Evolutionary conservation across 2,329 filamentous ascomycete species (phyloP).

Genomic region (Curvularia verruculosa): DNA sequence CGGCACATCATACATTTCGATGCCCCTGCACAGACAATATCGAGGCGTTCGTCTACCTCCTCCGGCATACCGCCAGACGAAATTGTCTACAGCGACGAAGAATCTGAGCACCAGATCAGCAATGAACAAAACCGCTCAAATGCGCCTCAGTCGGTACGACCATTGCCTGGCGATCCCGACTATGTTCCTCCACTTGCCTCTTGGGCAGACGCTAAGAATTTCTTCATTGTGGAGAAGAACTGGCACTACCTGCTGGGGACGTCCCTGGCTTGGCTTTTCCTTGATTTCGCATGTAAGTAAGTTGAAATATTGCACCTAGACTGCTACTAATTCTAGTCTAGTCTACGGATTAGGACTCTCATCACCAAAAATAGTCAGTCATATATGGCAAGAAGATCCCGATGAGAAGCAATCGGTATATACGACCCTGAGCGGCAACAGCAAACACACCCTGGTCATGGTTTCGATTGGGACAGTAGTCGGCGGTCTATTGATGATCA

Average conservation of each 20-base stretch:
- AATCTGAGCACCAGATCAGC: conserved; percentile 26
- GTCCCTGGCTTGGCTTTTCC: conserved; percentile 44
- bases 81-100: conserved; percentile 34
- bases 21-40: conserved; percentile 5
- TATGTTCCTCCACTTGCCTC: conserved; percentile 51
- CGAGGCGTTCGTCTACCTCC: conserved; percentile 27
- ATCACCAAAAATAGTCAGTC: conserved; percentile 44
- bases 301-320: neutral
- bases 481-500: conserved; percentile 43
- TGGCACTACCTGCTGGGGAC: conserved; percentile 48
- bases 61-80: conserved; percentile 39
- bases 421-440: conserved; percentile 34
- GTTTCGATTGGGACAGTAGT: conserved; percentile 42
- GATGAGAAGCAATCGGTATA: conserved; percentile 28
- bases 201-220: conserved; percentile 39
- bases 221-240: conserved; percentile 45
- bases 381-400: conserved; percentile 37
- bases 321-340: conserved; percentile 5
- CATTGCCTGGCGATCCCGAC: conserved; percentile 51
- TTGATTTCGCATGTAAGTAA: conserved; percentile 43
- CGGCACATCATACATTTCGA: conserved; percentile 15
- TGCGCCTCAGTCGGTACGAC: conserved; percentile 7
- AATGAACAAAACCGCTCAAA: conserved; percentile 13
- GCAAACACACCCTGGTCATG: conserved; percentile 43
- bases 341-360: conserved; percentile 46